Conservation (phyloP, 495 filamentous ascomycete species). For the Thozetella sp. region DNA sequence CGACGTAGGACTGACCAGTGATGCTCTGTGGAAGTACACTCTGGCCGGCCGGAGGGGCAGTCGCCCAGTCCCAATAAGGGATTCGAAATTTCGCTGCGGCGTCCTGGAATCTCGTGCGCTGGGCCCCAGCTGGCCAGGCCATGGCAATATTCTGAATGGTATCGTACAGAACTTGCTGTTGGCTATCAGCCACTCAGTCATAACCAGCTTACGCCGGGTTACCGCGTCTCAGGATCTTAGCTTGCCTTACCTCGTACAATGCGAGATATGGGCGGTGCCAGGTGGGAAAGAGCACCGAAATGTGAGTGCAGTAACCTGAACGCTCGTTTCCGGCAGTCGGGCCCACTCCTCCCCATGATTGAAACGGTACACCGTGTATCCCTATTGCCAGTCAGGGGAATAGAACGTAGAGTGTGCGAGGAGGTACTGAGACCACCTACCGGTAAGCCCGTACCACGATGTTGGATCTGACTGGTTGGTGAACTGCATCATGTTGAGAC, state of each 20-base stretch:
- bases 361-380: slow-evolving; percentile 65
- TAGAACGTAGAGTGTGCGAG: background rate
- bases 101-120: slow-evolving; percentile 41
- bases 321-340: slow-evolving; percentile 42
- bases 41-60: slow-evolving; percentile 43
- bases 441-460: slow-evolving; percentile 62
- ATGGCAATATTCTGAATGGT: slow-evolving; percentile 52
- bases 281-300: slow-evolving; percentile 64
- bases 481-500: slow-evolving; percentile 53
- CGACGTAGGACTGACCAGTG: slow-evolving; percentile 37
- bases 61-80: slow-evolving; percentile 73
- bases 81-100: slow-evolving; percentile 60
- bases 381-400: slow-evolving; percentile 30
- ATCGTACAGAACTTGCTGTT: slow-evolving; percentile 58
- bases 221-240: too few species aligned
- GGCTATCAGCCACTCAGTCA: slow-evolving; percentile 8
- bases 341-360: slow-evolving; percentile 57
- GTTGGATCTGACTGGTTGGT: slow-evolving; percentile 51
- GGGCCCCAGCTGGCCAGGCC: slow-evolving; percentile 47
- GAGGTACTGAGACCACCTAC: slow-evolving; percentile 15
- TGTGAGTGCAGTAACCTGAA: slow-evolving; percentile 67
- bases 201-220: background rate
- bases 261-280: slow-evolving; percentile 76
- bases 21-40: slow-evolving; percentile 52
- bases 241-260: slow-evolving; percentile 60